Evolutionary conservation across 2,329 filamentous ascomycete species (phyloP).

Genomic region (Xylariaceae sp.): DNA sequence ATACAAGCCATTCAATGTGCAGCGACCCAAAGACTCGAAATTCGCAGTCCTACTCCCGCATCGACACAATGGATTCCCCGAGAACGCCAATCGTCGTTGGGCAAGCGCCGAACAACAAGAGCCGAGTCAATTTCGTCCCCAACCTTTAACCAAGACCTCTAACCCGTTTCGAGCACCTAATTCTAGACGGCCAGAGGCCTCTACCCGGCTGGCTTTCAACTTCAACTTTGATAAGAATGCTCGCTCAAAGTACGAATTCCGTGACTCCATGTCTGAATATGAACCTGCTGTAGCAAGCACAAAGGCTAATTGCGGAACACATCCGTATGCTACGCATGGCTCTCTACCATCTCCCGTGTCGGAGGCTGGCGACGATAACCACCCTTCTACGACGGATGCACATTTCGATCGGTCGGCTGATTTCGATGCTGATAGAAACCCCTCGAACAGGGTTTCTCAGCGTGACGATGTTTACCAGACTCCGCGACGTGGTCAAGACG

Average conservation of each 20-base stretch:
- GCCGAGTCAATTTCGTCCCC: constrained; percentile 8
- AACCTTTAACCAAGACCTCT: constrained; percentile 11
- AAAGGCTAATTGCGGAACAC: constrained; percentile 22
- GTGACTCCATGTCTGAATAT: constrained; percentile 40
- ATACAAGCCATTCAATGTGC: constrained; percentile 22
- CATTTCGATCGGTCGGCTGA: constrained; percentile 8
- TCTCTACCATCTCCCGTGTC: constrained; percentile 7
- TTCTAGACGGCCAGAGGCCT: constrained; percentile 13
- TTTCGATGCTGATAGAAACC: background rate
- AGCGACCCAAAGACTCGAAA: constrained; percentile 28
- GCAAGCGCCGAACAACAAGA: constrained; percentile 9
- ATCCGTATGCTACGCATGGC: constrained; percentile 7
- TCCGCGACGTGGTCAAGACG: background rate
- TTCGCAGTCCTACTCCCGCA: constrained; percentile 26
- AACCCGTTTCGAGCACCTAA: constrained; percentile 30
- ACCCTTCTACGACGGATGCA: background rate
- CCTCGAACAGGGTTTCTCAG: background rate
- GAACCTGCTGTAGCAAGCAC: constrained; percentile 22
- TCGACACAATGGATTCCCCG: constrained; percentile 23
- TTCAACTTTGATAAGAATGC: constrained; percentile 26
- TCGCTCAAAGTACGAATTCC: constrained; percentile 39
- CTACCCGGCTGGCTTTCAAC: constrained; percentile 29
- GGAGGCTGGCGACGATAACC: background rate
- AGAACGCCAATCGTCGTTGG: constrained; percentile 28
- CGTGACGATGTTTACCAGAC: background rate